Base-by-base conservation (phyloP, 1,139 yeast species). In the Sugiyamaella paludigena region DNA sequence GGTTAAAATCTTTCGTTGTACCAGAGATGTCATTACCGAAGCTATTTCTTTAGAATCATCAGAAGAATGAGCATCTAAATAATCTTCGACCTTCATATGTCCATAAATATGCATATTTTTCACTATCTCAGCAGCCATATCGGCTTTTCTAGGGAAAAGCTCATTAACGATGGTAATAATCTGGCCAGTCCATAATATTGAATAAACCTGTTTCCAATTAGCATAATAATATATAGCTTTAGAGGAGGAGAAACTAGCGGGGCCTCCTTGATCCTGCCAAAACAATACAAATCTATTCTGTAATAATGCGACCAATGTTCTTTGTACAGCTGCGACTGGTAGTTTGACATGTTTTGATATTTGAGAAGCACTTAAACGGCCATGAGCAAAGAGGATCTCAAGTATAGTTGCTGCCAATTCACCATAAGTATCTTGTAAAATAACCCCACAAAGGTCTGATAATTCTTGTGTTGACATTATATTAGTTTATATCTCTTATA, bases 101-200 rank as follows among this genome's bases (percentile, higher is more conserved):
- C 79, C 98, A 71, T 74, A 74, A 45, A 74, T 77, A 59, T 75
- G 72, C 43, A 89, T 72, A 59, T 85, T 87, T 60, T 86, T 89
- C n/a, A 87, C 73, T 34, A 88, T 78, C 53, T 83, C 83, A 0
- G 91, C 86, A 28, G 78, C 71, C 9, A 58, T 48, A 12, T 69
- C 70, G 12, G 43, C 35, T 16, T 31, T 27, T 35, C 69, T 66
- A 5, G 64, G 49, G 49, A 69, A 72, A 11, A 71, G 72, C 27
- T 74, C 75, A 48, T 75, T 74, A 36, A 85, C 76, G 48, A 75
- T 74, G 39, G 78, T 69, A 34, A 87, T 74, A 52, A 89, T 81
- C 46, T 87, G 87, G 30, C 96, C 97, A 33, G 91, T 76, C 67
- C 88, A 87, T 30, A 89, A 65, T 47, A 87, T 71, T 47, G 78